These are phyloP conservation scores for Ophiostoma novo-ulmi DNA, from an alignment of 2,329 filamentous ascomycete genomes.

Conservation along the genomic window DNA sequence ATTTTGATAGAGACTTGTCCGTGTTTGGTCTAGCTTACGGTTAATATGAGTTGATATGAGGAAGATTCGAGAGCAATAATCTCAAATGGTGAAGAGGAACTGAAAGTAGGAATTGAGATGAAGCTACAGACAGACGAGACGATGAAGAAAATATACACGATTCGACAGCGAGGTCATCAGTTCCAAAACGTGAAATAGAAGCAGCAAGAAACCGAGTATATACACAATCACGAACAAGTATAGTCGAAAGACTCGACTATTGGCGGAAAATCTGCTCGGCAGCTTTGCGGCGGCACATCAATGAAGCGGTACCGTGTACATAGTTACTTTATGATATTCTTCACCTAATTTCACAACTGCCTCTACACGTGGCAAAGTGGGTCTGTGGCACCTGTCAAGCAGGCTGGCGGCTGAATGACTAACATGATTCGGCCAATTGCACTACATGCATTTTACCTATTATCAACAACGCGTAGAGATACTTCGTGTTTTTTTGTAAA, in stretches of 20 bases:
- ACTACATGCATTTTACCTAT: constrained; percentile 11
- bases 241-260: neutral
- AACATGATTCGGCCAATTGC: constrained; percentile 9
- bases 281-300: neutral
- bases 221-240: neutral
- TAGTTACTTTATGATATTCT: neutral
- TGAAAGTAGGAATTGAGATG: neutral
- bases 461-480: neutral
- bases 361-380: neutral
- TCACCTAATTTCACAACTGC: neutral
- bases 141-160: neutral
- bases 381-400: constrained; percentile 8
- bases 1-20: neutral
- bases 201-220: neutral
- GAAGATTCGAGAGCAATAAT: neutral
- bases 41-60: neutral
- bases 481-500: neutral
- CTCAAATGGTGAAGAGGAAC: neutral
- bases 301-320: neutral
- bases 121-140: neutral
- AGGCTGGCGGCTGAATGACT: neutral
- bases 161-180: too few species aligned
- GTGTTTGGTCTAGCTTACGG: neutral
- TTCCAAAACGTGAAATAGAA: neutral
- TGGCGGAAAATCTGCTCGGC: neutral